These are phyloP conservation scores for Moricandia moricandioides DNA, from an alignment of 345 rosid genomes.

Conservation along the genomic window DNA sequence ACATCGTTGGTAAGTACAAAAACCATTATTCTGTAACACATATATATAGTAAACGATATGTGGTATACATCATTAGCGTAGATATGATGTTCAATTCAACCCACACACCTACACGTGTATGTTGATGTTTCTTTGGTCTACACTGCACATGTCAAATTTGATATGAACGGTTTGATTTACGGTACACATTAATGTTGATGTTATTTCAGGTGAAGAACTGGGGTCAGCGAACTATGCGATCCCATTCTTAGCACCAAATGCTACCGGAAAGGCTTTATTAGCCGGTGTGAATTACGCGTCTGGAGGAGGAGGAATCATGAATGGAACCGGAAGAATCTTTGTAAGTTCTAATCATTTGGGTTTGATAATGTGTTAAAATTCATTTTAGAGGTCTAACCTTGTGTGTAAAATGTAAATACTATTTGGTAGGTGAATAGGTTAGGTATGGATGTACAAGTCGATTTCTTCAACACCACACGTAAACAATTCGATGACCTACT, in stretches of 20 bases:
- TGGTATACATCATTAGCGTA: neutral
- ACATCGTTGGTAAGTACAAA: slow-evolving; percentile 52
- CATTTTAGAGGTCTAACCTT: neutral
- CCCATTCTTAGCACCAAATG: slow-evolving; percentile 75
- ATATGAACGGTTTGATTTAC: neutral
- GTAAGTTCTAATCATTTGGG: slow-evolving; percentile 30
- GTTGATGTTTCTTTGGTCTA: neutral
- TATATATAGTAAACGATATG: neutral
- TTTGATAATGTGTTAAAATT: neutral
- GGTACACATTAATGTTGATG: neutral
- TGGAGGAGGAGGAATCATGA: slow-evolving; percentile 76
- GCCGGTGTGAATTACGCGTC: slow-evolving; percentile 84
- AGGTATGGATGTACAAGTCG: slow-evolving; percentile 90
- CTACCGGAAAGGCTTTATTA: slow-evolving; percentile 45
- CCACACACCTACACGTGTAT: too few relatives aligned
- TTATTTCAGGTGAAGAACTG: slow-evolving; percentile 39
- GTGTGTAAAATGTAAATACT: neutral
- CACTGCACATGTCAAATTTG: neutral
- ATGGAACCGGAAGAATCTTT: slow-evolving; percentile 63
- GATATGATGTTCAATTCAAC: neutral
- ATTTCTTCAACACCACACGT: slow-evolving; percentile 77
- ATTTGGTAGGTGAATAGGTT: slow-evolving; percentile 73
- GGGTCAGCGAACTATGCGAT: slow-evolving; percentile 47
- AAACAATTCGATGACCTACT: slow-evolving; percentile 63
- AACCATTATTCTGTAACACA: neutral